Percentiles rank a stretch among this genome's conserved stretches.
phyloP scores from a whole-genome alignment of 805 yeast genomes.

The Wickerhamomyces tratensis region DNA sequence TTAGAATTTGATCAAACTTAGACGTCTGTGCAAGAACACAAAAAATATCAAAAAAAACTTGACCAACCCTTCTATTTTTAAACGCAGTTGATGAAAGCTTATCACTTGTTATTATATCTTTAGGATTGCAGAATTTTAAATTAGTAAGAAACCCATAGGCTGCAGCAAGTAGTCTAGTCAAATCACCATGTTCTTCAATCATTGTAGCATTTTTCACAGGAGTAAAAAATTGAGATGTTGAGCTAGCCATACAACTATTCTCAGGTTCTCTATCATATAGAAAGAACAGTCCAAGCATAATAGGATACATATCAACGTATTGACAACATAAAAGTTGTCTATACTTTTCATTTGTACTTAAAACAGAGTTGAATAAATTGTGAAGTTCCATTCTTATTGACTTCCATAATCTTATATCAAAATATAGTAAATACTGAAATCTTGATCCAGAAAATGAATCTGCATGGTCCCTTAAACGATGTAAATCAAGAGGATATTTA shows the following conservation, averaged over 20 bases:
- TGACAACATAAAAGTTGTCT: constrained; percentile 60
- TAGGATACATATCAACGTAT: constrained; percentile 77
- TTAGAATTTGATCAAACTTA: constrained; percentile 35
- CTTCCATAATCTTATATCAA: constrained; percentile 71
- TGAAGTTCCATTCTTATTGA: constrained; percentile 45
- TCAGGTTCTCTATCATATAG: constrained; percentile 74
- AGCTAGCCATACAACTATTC: constrained; percentile 52
- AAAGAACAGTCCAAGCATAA: constrained; percentile 59
- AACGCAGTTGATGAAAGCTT: constrained; percentile 20
- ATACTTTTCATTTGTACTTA: constrained; percentile 50
- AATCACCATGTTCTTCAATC: constrained; percentile 54
- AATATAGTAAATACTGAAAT: constrained; percentile 33
- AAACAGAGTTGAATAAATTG: constrained; percentile 52
- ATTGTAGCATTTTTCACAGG: constrained; percentile 63
- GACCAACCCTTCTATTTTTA: constrained; percentile 70
- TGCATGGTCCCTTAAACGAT: not conserved
- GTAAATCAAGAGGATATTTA: constrained; percentile 24
- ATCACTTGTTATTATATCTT: constrained; percentile 24
- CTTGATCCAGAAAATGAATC: constrained; percentile 29
- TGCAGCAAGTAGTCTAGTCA: constrained; percentile 50
- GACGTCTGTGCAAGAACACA: constrained; percentile 66
- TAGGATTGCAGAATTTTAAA: constrained; percentile 37
- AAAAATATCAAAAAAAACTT: constrained; percentile 69
- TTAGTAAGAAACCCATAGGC: constrained; percentile 54
- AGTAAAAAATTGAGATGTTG: constrained; percentile 76